A percentile compares a stretch with the other conserved stretches of the same genome.
phyloP scores from a whole-genome alignment of 257 asterid genomes.

The Fraxinus cuspidata region DNA sequence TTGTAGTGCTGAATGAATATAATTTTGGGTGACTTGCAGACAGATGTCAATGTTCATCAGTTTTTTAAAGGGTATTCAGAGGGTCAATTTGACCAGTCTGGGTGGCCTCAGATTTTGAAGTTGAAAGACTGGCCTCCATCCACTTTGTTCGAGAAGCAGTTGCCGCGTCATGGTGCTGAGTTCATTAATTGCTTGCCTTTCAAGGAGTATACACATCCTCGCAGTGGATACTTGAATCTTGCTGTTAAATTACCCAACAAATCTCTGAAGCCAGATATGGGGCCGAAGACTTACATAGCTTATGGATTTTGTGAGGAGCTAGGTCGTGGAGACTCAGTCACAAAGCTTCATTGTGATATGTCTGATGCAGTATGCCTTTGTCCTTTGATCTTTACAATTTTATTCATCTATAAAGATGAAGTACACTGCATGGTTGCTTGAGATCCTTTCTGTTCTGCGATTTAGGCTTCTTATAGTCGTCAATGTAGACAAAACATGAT shows the following conservation, averaged over 20 bases:
- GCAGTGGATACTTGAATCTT: constrained; percentile 40
- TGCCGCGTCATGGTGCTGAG: constrained; percentile 49
- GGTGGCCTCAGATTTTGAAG: constrained; percentile 49
- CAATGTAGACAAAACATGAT: not conserved
- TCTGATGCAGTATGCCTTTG: constrained; percentile 43
- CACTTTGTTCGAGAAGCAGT: constrained; percentile 34
- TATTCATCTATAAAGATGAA: not conserved
- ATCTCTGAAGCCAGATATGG: constrained; percentile 52
- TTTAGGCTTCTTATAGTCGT: not conserved
- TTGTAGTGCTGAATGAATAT: not conserved
- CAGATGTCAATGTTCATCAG: constrained; percentile 30
- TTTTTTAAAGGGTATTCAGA: constrained; percentile 36
- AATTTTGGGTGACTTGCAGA: constrained; percentile 24
- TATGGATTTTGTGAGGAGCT: constrained; percentile 44
- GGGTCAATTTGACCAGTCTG: constrained; percentile 19
- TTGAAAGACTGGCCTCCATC: constrained; percentile 57
- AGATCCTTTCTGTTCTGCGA: not conserved
- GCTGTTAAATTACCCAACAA: constrained; percentile 36
- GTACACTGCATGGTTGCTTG: not conserved
- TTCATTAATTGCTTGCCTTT: constrained; percentile 47
- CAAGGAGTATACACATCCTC: constrained; percentile 51
- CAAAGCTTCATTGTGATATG: constrained; percentile 49
- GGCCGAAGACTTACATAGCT: constrained; percentile 58
- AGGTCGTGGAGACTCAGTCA: constrained; percentile 58
- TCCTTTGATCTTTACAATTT: not conserved